Evolutionary conservation across 192 early-diverging fungal genomes (phyloP), one percentile per base, ranked within the genome.

Genomic region (Backusella morwellensis): DNA sequence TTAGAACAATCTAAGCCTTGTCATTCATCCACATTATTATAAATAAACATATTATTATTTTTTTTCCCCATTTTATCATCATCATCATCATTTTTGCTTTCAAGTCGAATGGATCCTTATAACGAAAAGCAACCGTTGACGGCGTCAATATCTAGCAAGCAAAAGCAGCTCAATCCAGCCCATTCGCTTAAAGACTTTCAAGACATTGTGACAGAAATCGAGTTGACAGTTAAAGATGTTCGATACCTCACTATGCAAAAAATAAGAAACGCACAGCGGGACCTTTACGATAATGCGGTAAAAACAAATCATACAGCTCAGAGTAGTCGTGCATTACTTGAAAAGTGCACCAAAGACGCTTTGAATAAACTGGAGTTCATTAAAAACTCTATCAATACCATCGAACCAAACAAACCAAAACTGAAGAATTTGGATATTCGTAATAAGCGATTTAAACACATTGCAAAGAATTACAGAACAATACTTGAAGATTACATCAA

Each of bases 371-470:
- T 70, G 4, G 35, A 70, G 41, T 70, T 40, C n/a, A 35, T 70
- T 41, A 35, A 38, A 70, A 41, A 38, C 7, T 70, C 68, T 1
- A 23, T 70, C 11, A 23, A 23, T 4, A 26, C 19, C n/a, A 35
- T 72, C 50, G 70, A 72, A n/a, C 70, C 70, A 32, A 47, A 41
- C 11, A 72, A 72, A 32, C 70, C 70, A 44, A 50, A 72, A 9
- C 23, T 72, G 29, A 47, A 41, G 9, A 29, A 26, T 6, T 40
- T 72, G 42, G 70, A 72, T 29, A 26, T 72, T 6, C 40, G 70
- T 1, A 72, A 72, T 26, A 36, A 50, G 7, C 26, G 29, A 50
- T 72, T 44, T 40, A 72, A 72, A 15, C 41, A 29, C 7, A 32
- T 72, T 29, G 7, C 19, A 5, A 72, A 44, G 6, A 23, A 36